These are phyloP conservation scores for Wickerhamomyces ciferrii DNA, from an alignment of 805 yeast genomes.

Conservation along the genomic window DNA sequence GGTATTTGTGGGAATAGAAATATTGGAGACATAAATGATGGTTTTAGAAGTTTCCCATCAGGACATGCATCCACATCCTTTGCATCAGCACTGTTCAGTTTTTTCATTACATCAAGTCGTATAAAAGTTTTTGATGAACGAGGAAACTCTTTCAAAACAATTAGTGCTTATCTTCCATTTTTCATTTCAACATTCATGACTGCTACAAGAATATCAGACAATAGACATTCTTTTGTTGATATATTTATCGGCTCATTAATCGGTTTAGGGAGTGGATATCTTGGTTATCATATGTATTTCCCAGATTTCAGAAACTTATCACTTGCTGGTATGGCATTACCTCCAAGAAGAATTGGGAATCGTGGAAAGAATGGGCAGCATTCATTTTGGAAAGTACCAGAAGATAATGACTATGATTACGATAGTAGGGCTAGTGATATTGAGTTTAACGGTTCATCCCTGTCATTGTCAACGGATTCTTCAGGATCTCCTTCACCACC, in stretches of 20 bases:
- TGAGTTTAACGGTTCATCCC: background rate
- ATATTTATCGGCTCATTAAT: conserved; percentile 33
- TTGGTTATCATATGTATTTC: conserved; percentile 37
- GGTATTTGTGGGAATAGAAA: conserved; percentile 40
- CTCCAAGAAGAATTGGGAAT: conserved; percentile 34
- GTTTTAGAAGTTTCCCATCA: conserved; percentile 53
- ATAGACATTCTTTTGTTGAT: conserved; percentile 37
- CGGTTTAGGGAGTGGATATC: conserved; percentile 28
- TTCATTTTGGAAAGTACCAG: conserved; percentile 31
- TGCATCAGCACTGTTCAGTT: conserved; percentile 35
- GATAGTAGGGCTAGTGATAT: conserved; percentile 8
- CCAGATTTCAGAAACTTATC: conserved; percentile 26
- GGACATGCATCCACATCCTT: conserved; percentile 51
- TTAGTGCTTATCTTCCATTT: conserved; percentile 30
- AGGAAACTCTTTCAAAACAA: conserved; percentile 27
- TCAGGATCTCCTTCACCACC: background rate
- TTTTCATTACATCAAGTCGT: conserved; percentile 29
- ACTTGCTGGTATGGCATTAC: conserved; percentile 34
- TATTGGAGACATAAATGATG: conserved; percentile 34
- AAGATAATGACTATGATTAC: conserved; percentile 19
- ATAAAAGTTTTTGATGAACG: conserved; percentile 30
- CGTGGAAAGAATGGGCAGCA: conserved; percentile 19
- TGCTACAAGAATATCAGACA: conserved; percentile 41
- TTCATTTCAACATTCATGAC: conserved; percentile 29
- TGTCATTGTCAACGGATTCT: background rate